Percentiles rank a stretch among this genome's conserved stretches.
phyloP scores from a whole-genome alignment of 192 early-diverging fungal species.

The Coemansia sp. region DNA sequence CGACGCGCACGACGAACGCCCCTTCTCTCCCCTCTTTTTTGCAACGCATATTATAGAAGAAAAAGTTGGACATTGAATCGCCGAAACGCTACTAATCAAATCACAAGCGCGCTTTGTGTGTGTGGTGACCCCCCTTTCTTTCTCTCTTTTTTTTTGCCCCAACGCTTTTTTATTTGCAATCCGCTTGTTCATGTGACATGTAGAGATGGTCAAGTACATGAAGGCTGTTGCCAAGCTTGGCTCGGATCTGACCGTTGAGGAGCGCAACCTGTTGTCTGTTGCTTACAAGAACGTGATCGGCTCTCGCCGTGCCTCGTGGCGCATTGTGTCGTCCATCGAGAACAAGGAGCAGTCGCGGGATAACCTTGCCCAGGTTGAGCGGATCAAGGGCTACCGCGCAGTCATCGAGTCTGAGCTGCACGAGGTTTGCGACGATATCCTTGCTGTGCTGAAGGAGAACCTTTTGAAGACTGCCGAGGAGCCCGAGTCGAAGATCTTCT shows the following conservation, averaged over 20 bases:
- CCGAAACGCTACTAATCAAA: neutral
- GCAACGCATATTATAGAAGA: neutral
- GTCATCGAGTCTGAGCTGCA: conserved; percentile 95
- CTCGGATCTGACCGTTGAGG: conserved; percentile 94
- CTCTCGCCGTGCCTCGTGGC: conserved; percentile 97
- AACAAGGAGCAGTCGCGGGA: conserved; percentile 98
- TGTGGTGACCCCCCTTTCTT: conserved; percentile 13
- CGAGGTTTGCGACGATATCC: conserved; percentile 95
- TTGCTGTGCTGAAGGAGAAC: conserved; percentile 85
- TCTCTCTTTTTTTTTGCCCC: conserved; percentile 23
- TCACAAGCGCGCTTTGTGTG: neutral
- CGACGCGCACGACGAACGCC: no score
- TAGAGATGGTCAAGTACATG: conserved; percentile 87
- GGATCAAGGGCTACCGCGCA: conserved; percentile 92
- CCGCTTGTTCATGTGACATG: conserved; percentile 37
- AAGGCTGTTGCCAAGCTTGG: conserved; percentile 88
- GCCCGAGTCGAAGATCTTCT: conserved; percentile 99
- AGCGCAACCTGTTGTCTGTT: conserved; percentile 97
- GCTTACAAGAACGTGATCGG: conserved; percentile 99
- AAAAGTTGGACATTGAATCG: neutral
- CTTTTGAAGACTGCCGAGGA: conserved; percentile 88
- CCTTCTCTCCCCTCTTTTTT: no score
- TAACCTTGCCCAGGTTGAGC: conserved; percentile 84
- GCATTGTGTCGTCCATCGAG: conserved; percentile 99
- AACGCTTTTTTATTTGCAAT: conserved; percentile 20